Conservation (phyloP, 441 rosid genomes). For the Syzygium malaccense region DNA sequence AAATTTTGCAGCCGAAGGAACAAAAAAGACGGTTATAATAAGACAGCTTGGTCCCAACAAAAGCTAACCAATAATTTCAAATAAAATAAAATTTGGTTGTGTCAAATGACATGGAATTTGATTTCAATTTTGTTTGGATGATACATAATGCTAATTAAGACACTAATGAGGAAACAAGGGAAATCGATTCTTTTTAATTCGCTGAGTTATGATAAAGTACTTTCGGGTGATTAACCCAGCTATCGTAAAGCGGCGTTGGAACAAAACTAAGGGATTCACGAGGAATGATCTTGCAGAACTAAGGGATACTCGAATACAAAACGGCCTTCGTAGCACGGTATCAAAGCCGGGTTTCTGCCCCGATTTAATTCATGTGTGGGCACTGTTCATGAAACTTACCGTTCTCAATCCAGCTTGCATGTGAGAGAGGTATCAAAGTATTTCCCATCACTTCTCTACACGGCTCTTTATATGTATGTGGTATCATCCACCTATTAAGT, state of each 20-base stretch:
- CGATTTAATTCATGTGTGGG: background rate
- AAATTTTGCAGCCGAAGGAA: background rate
- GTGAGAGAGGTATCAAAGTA: background rate
- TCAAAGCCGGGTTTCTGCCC: background rate
- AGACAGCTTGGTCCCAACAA: background rate
- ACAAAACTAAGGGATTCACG: background rate
- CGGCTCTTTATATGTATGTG: background rate
- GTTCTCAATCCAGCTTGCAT: rapidly evolving
- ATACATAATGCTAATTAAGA: background rate
- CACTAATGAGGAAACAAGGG: background rate
- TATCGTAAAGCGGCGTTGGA: background rate
- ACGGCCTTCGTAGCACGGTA: background rate
- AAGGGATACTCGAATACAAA: background rate
- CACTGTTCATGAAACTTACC: background rate
- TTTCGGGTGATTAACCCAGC: rapidly evolving
- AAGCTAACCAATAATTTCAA: background rate
- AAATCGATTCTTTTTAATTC: background rate
- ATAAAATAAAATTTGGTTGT: background rate
- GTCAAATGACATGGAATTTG: background rate
- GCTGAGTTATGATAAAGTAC: background rate
- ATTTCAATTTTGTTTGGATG: background rate
- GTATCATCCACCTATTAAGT: background rate
- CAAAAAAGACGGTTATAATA: background rate
- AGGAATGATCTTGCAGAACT: too few relatives aligned
- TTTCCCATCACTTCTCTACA: background rate